Percentiles rank a stretch among this genome's conserved stretches.
Evolutionary conservation across 176 grass and related monocot species (phyloP).

Genomic region (Elymus sibiricus): DNA sequence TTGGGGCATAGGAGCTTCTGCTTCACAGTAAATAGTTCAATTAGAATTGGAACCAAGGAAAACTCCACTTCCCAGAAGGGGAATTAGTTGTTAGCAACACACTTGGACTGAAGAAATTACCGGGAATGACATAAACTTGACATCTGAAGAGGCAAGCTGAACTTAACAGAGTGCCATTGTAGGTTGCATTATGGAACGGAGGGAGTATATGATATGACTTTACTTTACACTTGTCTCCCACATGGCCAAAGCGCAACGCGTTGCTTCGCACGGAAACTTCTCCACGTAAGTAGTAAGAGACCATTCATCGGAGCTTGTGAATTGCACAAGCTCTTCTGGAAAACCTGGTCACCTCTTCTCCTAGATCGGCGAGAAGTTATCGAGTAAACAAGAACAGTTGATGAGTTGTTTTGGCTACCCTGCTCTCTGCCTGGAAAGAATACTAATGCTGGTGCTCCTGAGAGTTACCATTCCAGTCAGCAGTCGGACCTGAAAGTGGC

Average conservation of each 20-base stretch:
- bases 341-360: background rate
- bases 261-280: conserved; percentile 6
- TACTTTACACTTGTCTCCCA: conserved; percentile 17
- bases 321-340: background rate
- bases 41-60: background rate
- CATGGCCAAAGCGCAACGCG: background rate
- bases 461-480: conserved; percentile 25
- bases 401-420: background rate
- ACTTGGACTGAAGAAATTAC: background rate
- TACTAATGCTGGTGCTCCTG: background rate
- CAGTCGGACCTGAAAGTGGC: background rate
- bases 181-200: no score
- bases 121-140: background rate
- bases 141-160: background rate
- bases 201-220: background rate
- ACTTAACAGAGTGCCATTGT: background rate
- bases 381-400: background rate
- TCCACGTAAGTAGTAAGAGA: background rate
- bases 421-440: background rate
- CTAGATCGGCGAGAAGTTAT: background rate
- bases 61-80: background rate
- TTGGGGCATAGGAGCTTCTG: background rate
- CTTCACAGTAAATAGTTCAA: background rate
- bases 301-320: background rate
- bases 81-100: background rate